Percentiles rank a stretch among this genome's conserved stretches.
These are phyloP conservation scores for Leishmania major DNA, from an alignment of 208 protist genomes.

Conservation along the genomic window DNA sequence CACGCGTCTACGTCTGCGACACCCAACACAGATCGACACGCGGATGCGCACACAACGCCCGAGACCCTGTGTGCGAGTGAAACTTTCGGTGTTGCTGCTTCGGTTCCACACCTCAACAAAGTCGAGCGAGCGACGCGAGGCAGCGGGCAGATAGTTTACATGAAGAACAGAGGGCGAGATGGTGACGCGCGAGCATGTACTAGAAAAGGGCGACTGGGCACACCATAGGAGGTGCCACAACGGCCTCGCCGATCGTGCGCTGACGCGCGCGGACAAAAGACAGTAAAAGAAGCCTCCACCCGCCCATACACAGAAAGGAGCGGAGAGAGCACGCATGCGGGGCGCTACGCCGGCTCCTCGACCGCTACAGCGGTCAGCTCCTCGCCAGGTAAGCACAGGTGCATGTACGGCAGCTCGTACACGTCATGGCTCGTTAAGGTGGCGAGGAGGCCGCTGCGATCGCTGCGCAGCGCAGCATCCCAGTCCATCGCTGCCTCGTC, in stretches of 20 bases:
- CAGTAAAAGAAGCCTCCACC: not conserved
- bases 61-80: not conserved
- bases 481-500: constrained; percentile 87
- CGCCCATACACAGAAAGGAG: not conserved
- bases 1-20: not conserved
- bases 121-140: not conserved
- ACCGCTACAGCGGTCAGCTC: constrained; percentile 25
- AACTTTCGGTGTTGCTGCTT: not conserved
- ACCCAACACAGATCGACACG: not conserved
- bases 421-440: constrained; percentile 65
- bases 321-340: not conserved
- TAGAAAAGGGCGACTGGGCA: too few species aligned
- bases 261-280: not conserved
- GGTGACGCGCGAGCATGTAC: not conserved
- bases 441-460: constrained; percentile 45
- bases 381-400: constrained; percentile 59
- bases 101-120: not conserved
- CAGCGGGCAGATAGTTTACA: not conserved
- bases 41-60: not conserved
- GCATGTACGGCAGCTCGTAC: constrained; percentile 59
- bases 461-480: constrained; percentile 59
- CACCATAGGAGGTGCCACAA: not conserved
- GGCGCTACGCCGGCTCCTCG: not conserved
- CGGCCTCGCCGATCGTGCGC: not conserved
- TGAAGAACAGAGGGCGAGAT: not conserved